Conservation (phyloP, 2,329 filamentous ascomycete genomes). For the Dactylellina cionopaga region DNA sequence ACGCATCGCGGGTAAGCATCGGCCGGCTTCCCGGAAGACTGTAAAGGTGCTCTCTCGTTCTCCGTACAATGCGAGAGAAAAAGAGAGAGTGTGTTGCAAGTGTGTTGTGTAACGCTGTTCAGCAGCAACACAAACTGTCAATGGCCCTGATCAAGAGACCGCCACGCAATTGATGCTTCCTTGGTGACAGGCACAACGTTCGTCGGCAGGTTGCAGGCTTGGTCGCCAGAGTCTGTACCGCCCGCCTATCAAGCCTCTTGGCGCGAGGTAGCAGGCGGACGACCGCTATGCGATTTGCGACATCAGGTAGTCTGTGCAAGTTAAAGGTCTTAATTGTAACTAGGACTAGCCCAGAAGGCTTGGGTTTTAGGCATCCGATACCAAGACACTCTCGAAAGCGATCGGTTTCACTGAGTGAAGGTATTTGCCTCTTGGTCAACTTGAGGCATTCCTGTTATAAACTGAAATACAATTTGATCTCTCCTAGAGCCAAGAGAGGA, state of each 20-base stretch:
- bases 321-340: not conserved
- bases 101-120: constrained; percentile 29
- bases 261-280: constrained; percentile 5
- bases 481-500: constrained; percentile 13
- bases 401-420: constrained; percentile 19
- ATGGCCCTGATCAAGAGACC: constrained; percentile 19
- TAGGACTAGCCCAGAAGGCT: not conserved
- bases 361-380: constrained; percentile 42
- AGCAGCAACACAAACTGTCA: too few species aligned
- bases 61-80: not conserved
- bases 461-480: not conserved
- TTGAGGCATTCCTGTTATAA: constrained; percentile 7
- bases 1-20: not conserved
- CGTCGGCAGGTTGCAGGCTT: constrained; percentile 24
- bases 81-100: not conserved
- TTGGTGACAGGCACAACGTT: constrained; percentile 12
- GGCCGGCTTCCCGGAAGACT: not conserved
- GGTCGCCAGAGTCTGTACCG: constrained; percentile 18
- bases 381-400: constrained; percentile 25
- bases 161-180: constrained; percentile 2
- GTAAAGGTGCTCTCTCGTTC: too few species aligned
- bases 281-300: not conserved
- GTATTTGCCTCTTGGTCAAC: constrained; percentile 3
- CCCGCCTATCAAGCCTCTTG: constrained; percentile 13
- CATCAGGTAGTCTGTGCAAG: not conserved